Evolutionary conservation across 202 grass and related monocot genomes (phyloP).

Genomic region (Bolboschoenoplectus hybrid): DNA sequence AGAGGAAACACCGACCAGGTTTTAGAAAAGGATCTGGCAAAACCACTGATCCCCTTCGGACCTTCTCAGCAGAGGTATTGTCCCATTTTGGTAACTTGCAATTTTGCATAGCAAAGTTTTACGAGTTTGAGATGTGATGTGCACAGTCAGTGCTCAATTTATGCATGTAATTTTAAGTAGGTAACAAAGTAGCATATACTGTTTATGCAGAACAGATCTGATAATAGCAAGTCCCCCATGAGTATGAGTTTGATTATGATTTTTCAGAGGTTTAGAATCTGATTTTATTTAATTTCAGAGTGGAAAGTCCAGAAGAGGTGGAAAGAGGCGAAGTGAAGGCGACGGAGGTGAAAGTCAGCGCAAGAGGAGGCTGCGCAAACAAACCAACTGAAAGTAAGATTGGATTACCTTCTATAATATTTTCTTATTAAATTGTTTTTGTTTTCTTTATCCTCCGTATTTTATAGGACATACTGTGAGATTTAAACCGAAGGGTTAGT

Average conservation of each 20-base stretch:
- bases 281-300: conserved; percentile 52
- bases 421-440: conserved; percentile 20
- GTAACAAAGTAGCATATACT: background rate
- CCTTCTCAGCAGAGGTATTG: conserved; percentile 84
- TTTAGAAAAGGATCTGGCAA: conserved; percentile 75
- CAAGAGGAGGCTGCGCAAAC: conserved; percentile 51
- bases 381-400: background rate
- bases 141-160: background rate
- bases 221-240: background rate
- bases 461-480: background rate
- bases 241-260: background rate
- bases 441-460: background rate
- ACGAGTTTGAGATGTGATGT: background rate
- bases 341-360: conserved; percentile 46
- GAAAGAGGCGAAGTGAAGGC: conserved; percentile 44
- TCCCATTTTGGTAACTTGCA: conserved; percentile 15
- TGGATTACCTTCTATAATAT: background rate
- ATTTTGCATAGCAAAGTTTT: background rate
- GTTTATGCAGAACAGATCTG: background rate
- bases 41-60: conserved; percentile 90
- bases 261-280: background rate
- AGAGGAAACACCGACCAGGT: conserved; percentile 51
- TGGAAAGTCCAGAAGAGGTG: conserved; percentile 47
- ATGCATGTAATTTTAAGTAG: background rate
- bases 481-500: background rate